Evolutionary conservation across 805 yeast genomes (phyloP), one percentile per base, ranked within the genome.

Genomic region (Komagataella kurtzmanii): DNA sequence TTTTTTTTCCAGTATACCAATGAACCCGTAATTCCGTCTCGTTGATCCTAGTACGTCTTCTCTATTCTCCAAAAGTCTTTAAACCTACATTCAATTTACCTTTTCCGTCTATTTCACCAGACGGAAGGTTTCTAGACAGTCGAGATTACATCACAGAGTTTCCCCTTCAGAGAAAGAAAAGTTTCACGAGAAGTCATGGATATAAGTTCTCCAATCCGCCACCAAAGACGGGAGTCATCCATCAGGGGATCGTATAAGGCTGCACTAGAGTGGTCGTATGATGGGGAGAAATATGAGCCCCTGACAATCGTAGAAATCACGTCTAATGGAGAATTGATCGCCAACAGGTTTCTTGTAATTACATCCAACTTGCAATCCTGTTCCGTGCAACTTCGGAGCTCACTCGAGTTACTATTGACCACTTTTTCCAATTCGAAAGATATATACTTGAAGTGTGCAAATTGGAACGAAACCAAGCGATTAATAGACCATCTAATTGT

Each of bases 401-500:
- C 68, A 36, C 79, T 69, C 0, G 69, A 67, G 45, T 57, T 78
- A 12, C 72, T 67, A 53, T 60, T 77, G 19, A 65, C 68, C 43
- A 67, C 77, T 1, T 66, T 61, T 54, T 68, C 68, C 53, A 71
- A 65, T 56, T 67, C 57, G 54, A 70, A 58, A 59, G 68, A 55
- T 57, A 51, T 55, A 17, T 61, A 51, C 45, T 49, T 61, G 18
- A 59, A 68, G 51, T 62, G 75, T 8, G 61, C 67, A 3, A 61
- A 69, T 10, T 68, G 66, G 52, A 51, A 61, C 40, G 67, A 65
- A 49, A 75, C 75, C 51, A 70, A 69, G 14, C 60, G 61, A 23
- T 58, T 77, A n/a, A 50, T 78, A 14, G 64, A 70, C 50, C 61
- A 70, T 36, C 60, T 77, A 48, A 56, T 73, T 44, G 70, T 75